Evolutionary conservation across 108 stramenopile genomes (phyloP).

Genomic region (Cyclotella baltica): DNA sequence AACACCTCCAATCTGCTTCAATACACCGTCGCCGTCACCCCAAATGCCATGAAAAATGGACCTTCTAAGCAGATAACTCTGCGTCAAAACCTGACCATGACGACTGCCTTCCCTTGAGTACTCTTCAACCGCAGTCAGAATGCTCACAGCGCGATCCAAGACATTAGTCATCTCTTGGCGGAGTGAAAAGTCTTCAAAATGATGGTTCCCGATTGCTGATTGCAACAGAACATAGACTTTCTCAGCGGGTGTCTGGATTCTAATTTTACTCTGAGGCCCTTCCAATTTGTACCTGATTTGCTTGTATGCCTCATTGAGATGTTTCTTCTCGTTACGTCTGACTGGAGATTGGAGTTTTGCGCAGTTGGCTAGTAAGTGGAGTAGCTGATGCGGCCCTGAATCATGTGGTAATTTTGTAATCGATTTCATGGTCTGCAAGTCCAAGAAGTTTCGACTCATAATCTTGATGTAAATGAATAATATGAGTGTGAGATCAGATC

Average conservation of each 20-base stretch:
- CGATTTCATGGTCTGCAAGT: conserved; percentile 72
- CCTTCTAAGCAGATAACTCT: conserved; percentile 66
- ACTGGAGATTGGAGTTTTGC: conserved; percentile 72
- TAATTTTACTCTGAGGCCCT: conserved; percentile 78
- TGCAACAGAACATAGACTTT: conserved; percentile 91
- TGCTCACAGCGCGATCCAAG: conserved; percentile 65
- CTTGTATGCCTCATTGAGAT: conserved; percentile 84
- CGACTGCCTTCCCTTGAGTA: conserved; percentile 72
- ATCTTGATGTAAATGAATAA: conserved; percentile 30
- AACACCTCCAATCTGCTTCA: conserved; percentile 82
- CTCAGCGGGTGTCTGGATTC: conserved; percentile 71
- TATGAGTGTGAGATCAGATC: background rate
- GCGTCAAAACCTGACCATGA: conserved; percentile 66
- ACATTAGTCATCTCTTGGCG: conserved; percentile 73
- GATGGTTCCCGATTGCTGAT: conserved; percentile 68
- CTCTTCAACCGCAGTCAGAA: conserved; percentile 78
- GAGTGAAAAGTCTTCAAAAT: conserved; percentile 70
- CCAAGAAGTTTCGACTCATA: conserved; percentile 81
- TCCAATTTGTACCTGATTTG: conserved; percentile 75
- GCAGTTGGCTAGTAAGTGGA: conserved; percentile 69
- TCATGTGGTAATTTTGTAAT: conserved; percentile 75
- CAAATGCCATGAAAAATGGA: conserved; percentile 70
- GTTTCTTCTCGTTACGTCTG: conserved; percentile 78
- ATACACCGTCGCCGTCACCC: conserved; percentile 70
- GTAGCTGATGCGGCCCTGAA: conserved; percentile 62